Evolutionary conservation across 768 basidiomycete species (phyloP).

Genomic region (Tylopilus balloui): DNA sequence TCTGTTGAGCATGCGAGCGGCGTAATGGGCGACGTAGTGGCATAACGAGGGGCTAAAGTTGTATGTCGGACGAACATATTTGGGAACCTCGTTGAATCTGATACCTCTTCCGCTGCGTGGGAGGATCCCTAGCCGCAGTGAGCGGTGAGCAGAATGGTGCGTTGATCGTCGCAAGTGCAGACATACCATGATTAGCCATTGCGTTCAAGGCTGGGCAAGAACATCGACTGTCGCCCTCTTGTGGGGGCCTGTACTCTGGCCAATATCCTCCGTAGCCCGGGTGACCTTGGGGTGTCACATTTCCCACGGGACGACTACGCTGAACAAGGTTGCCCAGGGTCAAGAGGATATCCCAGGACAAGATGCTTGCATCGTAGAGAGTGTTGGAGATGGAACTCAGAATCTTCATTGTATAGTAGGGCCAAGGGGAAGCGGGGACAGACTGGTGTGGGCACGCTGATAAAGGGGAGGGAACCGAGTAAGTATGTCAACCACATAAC

Average conservation of each 20-base stretch:
- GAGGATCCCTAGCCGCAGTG: constrained; percentile 33
- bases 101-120: constrained; percentile 66
- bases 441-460: not conserved
- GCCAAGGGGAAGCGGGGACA: not conserved
- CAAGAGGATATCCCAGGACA: constrained; percentile 14
- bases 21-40: constrained; percentile 53
- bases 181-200: constrained; percentile 73
- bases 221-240: constrained; percentile 60
- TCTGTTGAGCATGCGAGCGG: constrained; percentile 54
- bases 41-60: constrained; percentile 70
- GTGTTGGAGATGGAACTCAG: constrained; percentile 2
- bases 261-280: constrained; percentile 58
- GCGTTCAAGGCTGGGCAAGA: constrained; percentile 74
- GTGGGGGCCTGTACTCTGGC: constrained; percentile 61
- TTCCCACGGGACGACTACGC: constrained; percentile 38
- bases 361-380: not conserved
- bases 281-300: constrained; percentile 48
- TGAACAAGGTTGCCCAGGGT: constrained; percentile 14
- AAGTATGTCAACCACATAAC: too few relatives aligned
- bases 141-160: not conserved
- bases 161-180: constrained; percentile 39
- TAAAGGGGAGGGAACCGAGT: constrained; percentile 1
- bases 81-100: constrained; percentile 43
- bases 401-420: constrained; percentile 6
- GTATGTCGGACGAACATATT: constrained; percentile 47